A percentile compares a stretch with the other conserved stretches of the same genome.
phyloP scores from a whole-genome alignment of 75 land plant species.

The Pinus tabuliformis region DNA sequence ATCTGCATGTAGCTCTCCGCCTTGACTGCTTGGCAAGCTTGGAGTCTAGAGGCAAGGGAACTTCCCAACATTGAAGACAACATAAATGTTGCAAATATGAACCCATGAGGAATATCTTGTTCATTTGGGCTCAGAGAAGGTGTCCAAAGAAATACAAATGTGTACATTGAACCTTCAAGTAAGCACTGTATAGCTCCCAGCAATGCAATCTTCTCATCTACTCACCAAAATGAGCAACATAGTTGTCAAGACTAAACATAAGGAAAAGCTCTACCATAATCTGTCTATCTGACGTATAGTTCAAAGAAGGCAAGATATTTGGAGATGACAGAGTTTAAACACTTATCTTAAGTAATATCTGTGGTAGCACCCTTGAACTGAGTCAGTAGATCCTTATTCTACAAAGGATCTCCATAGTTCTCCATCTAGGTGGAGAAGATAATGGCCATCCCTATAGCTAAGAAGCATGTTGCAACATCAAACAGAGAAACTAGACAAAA shows the following conservation, averaged over 20 bases:
- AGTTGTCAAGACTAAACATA: not conserved
- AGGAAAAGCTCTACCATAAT: not conserved
- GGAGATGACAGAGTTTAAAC: not conserved
- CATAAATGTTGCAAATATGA: slow-evolving; percentile 99
- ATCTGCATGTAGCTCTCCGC: slow-evolving; percentile 94
- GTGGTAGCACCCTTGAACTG: slow-evolving; percentile 83
- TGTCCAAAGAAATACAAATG: slow-evolving; percentile 45
- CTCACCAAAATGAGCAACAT: not conserved
- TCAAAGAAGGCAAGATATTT: not conserved
- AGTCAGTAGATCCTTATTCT: slow-evolving; percentile 78
- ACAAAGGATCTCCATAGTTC: slow-evolving; percentile 93
- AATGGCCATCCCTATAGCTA: slow-evolving; percentile 90
- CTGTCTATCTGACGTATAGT: not conserved
- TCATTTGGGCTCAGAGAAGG: slow-evolving; percentile 93
- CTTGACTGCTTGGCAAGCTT: slow-evolving; percentile 57
- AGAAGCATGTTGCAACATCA: slow-evolving; percentile 87
- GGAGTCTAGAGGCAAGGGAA: slow-evolving; percentile 80
- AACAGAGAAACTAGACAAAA: slow-evolving; percentile 96
- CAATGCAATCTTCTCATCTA: slow-evolving; percentile 98
- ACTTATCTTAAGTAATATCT: slow-evolving; percentile 89
- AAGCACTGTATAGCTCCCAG: slow-evolving; percentile 96
- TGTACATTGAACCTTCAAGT: slow-evolving; percentile 94
- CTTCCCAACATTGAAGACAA: slow-evolving; percentile 96
- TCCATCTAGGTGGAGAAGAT: slow-evolving; percentile 86
- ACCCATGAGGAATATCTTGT: slow-evolving; percentile 96